Evolutionary conservation across 2,329 filamentous ascomycete species (phyloP).

Genomic region (Penicillium capsulatum): DNA sequence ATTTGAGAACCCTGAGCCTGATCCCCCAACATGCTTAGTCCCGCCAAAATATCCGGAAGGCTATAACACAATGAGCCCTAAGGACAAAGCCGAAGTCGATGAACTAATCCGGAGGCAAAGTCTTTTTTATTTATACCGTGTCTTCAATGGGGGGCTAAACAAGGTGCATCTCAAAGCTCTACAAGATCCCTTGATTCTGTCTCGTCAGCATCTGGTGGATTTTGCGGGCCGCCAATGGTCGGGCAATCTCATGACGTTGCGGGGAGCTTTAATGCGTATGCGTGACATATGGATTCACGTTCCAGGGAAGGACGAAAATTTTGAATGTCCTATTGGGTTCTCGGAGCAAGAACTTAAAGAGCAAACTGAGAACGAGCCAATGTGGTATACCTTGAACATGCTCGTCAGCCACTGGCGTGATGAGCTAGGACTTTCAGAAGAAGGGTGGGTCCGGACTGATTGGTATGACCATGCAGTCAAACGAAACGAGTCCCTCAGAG

Average conservation of each 20-base stretch:
- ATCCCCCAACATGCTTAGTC: conserved; percentile 10
- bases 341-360: conserved; percentile 2
- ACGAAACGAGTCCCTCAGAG: conserved; percentile 8
- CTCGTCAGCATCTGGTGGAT: conserved; percentile 22
- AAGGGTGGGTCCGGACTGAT: conserved; percentile 14
- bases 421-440: conserved; percentile 18
- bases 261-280: conserved; percentile 20
- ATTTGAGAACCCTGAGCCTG: conserved; percentile 25
- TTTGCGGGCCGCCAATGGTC: conserved; percentile 21
- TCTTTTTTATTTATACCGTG: conserved; percentile 22
- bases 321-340: conserved; percentile 16
- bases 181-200: conserved; percentile 15
- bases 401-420: conserved; percentile 20
- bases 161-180: conserved; percentile 21
- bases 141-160: conserved; percentile 23
- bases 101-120: conserved; percentile 16
- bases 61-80: conserved; percentile 15
- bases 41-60: conserved; percentile 16
- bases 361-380: conserved; percentile 15
- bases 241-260: conserved; percentile 21
- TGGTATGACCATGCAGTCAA: conserved; percentile 7
- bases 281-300: conserved; percentile 8
- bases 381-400: conserved; percentile 19
- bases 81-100: conserved; percentile 19
- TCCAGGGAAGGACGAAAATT: conserved; percentile 6